Base-by-base conservation (phyloP, 2,329 filamentous ascomycete genomes). In the Didymella exigua region DNA sequence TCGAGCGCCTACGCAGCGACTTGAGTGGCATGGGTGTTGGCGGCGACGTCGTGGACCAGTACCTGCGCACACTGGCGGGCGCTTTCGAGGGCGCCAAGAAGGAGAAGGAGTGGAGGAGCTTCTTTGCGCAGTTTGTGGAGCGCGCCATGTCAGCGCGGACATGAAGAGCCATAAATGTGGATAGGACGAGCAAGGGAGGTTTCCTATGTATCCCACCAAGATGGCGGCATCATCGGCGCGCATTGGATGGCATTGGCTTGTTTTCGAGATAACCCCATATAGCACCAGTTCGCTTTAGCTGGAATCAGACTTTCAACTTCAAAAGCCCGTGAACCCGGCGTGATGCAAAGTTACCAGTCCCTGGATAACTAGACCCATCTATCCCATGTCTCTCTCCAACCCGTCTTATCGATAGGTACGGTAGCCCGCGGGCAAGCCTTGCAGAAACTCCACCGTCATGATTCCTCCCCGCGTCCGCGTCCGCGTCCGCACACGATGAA, bases 1-100 rank as follows among this genome's bases (percentile, higher is more conserved):
- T 93, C 21, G 82, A 84, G 56, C 84, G 89, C 66, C 75, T 93
- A 41, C 85, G 86, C 62, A 78, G 80, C 14, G 82, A 92, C 53
- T 85, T 93, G 62, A 81, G 85, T 0, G 82, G 79, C 40, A 79
- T 91, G 62, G 88, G 88, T 0, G 81, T 88, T 21, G 82, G 86
- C 49, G 85, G 84, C 60, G 88, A 87, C 63, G 77, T 78, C 0
- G 85, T 90, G 54, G 81, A 86, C 16, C 80, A 81, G 36, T 93
- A 90, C 66, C 76, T 93, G 40, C 80, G 83, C 24, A 69, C 65
- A 2, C 66, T 76, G 14, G 72, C 69, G 2, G 70, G 66, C 2
- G 70, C 72, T 4, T 67, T 75, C 16, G 71, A 74, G 42, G 63
- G 62, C n/a, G 53, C 50, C 36, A 74, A 66, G 54, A 78, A 79